phyloP scores from a whole-genome alignment of 371 early-diverging fungal species.

The Basidiobolus meristosporus region DNA sequence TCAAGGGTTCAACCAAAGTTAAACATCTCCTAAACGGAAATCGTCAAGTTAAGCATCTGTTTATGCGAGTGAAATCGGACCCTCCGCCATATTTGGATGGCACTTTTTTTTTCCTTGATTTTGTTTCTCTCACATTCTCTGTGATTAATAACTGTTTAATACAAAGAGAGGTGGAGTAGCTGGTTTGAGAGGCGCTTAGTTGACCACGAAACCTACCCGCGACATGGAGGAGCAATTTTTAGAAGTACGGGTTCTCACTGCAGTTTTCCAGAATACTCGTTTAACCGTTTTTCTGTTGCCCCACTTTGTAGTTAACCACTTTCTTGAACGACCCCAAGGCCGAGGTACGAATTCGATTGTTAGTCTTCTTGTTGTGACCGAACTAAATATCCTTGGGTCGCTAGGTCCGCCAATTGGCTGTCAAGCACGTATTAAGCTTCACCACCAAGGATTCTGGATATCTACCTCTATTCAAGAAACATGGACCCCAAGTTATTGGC shows the following conservation, averaged over 20 bases:
- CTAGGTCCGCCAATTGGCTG: constrained; percentile 59
- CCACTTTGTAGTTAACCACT: constrained; percentile 20
- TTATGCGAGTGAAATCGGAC: no score
- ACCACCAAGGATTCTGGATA: constrained; percentile 38
- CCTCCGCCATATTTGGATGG: no score
- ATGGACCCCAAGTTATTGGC: constrained; percentile 30
- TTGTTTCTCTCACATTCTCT: no score
- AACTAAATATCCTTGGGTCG: background rate
- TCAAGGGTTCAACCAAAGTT: no score
- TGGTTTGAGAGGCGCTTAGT: no score
- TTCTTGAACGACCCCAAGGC: constrained; percentile 38
- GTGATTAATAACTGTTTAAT: no score
- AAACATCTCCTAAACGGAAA: no score
- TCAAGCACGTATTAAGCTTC: constrained; percentile 55
- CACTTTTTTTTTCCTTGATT: no score
- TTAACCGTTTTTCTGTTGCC: background rate
- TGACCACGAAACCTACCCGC: background rate
- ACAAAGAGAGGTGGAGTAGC: no score
- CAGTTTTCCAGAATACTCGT: background rate
- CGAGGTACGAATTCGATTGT: constrained; percentile 19
- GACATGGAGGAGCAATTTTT: constrained; percentile 18
- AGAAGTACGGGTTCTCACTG: constrained; percentile 6
- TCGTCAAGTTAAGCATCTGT: no score
- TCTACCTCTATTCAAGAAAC: constrained; percentile 32
- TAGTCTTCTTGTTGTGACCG: background rate